Evolutionary conservation across 2,329 filamentous ascomycete species (phyloP), one percentile per base, ranked within the genome.

Genomic region (Colletotrichum sp.): DNA sequence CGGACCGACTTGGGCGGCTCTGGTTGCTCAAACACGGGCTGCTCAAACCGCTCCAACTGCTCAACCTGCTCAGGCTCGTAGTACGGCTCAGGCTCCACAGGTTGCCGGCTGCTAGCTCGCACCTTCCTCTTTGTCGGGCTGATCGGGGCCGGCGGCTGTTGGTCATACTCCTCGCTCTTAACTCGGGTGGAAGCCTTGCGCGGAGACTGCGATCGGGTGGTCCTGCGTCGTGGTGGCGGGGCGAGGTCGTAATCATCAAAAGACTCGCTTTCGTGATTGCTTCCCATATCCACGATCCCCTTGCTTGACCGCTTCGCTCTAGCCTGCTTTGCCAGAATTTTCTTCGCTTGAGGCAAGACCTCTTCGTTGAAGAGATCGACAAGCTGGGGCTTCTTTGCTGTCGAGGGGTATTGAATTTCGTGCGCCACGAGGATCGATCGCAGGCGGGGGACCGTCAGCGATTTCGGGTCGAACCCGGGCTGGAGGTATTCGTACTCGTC

Each of bases 341-440:
- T 94, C 79, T 91, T 91, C 3, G 95, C 93, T 80, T 96, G 93
- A 0, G 96, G 94, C 6, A 95, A 86, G 32, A 99, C 90, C 78
- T 97, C 88, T 36, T 94, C 89, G 82, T 94, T 93, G 85, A 99
- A 96, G 63, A 99, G 92, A 9, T 94, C 92, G 76, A 99, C 90
- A 26, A 99, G 92, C 82, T 98, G 94, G 0, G 92, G 88, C 87
- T 99, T 99, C 87, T 99, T 99, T 15, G 97, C 96, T 6, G 93
- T 96, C 0, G 95, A 93, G 7, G 96, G 94, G 83, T 98, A 99
- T 48, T 92, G 87, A 81, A 99, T 88, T 82, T 96, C 94, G 86
- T 99, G 95, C 78, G 93, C 94, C 81, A 99, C 94, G 74, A 99
- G 92, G 79, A 99, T 98, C 65, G 94, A 96, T 81, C 97, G 95